phyloP scores from a whole-genome alignment of 208 protist species.

The Spongospora subterranea region DNA sequence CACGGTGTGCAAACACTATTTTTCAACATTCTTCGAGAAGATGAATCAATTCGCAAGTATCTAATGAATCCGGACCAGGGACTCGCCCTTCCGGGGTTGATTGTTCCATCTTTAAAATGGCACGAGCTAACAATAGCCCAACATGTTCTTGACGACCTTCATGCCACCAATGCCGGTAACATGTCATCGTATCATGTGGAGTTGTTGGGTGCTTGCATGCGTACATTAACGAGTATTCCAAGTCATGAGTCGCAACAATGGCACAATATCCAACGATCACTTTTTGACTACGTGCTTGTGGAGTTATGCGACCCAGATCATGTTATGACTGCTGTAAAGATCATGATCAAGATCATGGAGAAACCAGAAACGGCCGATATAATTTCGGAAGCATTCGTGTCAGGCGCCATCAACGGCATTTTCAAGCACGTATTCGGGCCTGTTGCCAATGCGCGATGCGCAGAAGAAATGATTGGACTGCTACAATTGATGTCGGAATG shows the following conservation, averaged over 20 bases:
- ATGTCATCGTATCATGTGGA: neutral
- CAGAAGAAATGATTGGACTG: too few relatives aligned
- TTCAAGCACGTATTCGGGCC: neutral
- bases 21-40: neutral
- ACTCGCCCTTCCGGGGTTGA: neutral
- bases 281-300: conserved; percentile 4
- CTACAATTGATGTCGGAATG: too few relatives aligned
- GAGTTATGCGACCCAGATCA: conserved; percentile 3
- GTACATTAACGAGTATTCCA: neutral
- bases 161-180: neutral
- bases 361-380: neutral
- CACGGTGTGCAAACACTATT: neutral
- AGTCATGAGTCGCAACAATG: neutral
- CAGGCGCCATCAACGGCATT: neutral
- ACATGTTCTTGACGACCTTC: neutral
- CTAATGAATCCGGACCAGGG: neutral
- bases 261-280: neutral
- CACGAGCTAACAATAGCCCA: neutral
- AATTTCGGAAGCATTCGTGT: neutral
- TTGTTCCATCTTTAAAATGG: neutral
- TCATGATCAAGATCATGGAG: neutral
- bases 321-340: neutral
- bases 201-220: neutral
- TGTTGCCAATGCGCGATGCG: too few relatives aligned
- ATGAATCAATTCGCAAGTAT: neutral